phyloP scores from a whole-genome alignment of 306 rosid species.

The Casuarina cunninghamiana region DNA sequence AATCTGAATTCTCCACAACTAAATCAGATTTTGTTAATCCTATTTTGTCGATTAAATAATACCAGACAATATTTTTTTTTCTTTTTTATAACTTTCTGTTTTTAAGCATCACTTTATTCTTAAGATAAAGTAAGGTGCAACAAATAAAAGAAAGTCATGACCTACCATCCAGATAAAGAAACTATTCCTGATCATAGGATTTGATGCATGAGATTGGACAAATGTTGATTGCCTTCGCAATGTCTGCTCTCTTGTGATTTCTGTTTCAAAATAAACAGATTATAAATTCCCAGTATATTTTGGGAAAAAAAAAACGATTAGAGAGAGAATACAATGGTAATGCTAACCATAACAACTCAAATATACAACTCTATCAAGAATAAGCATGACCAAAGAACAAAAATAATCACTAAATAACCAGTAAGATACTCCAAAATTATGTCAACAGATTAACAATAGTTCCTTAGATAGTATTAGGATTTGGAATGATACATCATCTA shows the following conservation, averaged over 20 bases:
- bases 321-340: neutral
- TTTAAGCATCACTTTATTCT: neutral
- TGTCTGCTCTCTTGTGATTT: constrained; percentile 61
- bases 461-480: neutral
- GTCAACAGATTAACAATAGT: neutral
- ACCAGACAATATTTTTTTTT: neutral
- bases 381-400: neutral
- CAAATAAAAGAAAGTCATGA: constrained; percentile 28
- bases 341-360: constrained; percentile 1
- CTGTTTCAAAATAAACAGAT: constrained; percentile 45
- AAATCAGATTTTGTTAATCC: neutral
- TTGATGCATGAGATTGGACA: constrained; percentile 69
- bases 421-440: neutral
- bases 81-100: neutral
- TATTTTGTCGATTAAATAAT: neutral
- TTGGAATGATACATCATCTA: neutral
- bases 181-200: constrained; percentile 52
- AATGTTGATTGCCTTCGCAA: constrained; percentile 85
- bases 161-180: constrained; percentile 78
- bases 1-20: neutral
- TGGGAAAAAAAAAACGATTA: neutral
- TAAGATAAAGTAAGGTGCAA: neutral
- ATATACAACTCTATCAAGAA: neutral
- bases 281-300: neutral
- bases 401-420: neutral